phyloP scores from a whole-genome alignment of 73 alveolate species.

The Paramecium pentaurelia region DNA sequence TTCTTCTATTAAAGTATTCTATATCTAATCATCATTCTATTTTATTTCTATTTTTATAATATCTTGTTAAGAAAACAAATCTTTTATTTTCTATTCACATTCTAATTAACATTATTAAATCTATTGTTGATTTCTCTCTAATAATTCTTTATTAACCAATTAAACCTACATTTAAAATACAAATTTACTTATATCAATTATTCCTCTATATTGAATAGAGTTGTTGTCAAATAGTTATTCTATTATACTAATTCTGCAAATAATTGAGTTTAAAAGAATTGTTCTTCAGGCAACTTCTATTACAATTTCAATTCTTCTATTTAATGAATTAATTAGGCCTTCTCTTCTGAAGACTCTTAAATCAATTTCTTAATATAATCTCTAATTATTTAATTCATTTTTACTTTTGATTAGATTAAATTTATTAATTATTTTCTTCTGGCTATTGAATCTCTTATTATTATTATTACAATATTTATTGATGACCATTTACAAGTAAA shows the following conservation, averaged over 20 bases:
- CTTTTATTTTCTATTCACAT: neutral
- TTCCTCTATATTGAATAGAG: neutral
- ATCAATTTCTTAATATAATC: neutral
- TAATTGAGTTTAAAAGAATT: neutral
- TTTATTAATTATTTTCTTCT: neutral
- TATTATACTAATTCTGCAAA: conserved; percentile 17
- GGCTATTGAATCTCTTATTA: neutral
- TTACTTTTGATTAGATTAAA: neutral
- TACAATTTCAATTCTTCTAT: neutral
- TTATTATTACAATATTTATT: neutral
- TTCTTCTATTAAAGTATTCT: neutral
- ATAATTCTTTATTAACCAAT: neutral
- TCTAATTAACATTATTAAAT: neutral
- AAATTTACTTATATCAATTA: neutral
- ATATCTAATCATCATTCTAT: neutral
- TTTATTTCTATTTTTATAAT: neutral
- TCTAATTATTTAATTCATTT: neutral
- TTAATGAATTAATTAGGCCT: neutral
- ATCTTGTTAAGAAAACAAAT: neutral
- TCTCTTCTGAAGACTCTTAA: neutral
- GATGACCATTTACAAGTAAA: neutral
- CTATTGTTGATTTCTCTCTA: neutral
- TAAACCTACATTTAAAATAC: neutral
- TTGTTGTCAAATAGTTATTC: neutral
- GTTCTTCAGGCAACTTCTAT: neutral